A percentile compares a stretch with the other conserved stretches of the same genome.
These are phyloP conservation scores for Metroxylon sagu DNA, from an alignment of 176 grass and related monocot species.

Conservation along the genomic window DNA sequence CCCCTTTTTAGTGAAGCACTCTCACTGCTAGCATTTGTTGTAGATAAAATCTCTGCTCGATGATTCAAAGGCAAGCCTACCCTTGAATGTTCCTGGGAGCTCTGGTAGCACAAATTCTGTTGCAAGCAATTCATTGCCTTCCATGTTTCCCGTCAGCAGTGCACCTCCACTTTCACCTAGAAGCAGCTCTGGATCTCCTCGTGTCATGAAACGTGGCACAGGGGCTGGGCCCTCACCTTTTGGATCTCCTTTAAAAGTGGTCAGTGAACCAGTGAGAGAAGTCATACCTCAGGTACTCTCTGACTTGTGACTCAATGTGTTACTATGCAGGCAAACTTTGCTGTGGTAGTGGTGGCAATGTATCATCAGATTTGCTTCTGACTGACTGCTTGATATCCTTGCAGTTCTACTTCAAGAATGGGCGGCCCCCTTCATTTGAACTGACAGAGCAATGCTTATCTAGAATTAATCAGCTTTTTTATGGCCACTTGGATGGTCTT, in stretches of 20 bases:
- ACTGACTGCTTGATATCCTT: background rate
- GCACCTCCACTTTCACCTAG: constrained; percentile 87
- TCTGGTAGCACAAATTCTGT: constrained; percentile 14
- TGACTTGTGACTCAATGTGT: constrained; percentile 1
- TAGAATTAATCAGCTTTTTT: constrained; percentile 57
- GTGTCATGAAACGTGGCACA: constrained; percentile 43
- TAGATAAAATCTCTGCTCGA: constrained; percentile 45
- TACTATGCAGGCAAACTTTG: background rate
- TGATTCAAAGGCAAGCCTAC: constrained; percentile 40
- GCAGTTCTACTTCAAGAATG: constrained; percentile 87
- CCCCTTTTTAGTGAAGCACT: background rate
- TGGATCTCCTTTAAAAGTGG: constrained; percentile 54
- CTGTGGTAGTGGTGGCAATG: constrained; percentile 1
- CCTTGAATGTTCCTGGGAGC: constrained; percentile 10
- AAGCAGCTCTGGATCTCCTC: constrained; percentile 44
- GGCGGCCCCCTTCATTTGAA: constrained; percentile 43
- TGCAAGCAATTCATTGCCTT: constrained; percentile 41
- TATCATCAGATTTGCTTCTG: constrained; percentile 3
- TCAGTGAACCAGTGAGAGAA: constrained; percentile 48
- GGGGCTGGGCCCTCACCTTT: constrained; percentile 24
- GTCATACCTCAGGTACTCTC: constrained; percentile 78
- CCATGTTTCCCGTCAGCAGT: constrained; percentile 56
- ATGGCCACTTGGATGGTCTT: constrained; percentile 51
- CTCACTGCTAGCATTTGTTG: background rate
- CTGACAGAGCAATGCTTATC: constrained; percentile 53